Evolutionary conservation across 768 basidiomycete genomes (phyloP).

Genomic region (Suillus plorans): DNA sequence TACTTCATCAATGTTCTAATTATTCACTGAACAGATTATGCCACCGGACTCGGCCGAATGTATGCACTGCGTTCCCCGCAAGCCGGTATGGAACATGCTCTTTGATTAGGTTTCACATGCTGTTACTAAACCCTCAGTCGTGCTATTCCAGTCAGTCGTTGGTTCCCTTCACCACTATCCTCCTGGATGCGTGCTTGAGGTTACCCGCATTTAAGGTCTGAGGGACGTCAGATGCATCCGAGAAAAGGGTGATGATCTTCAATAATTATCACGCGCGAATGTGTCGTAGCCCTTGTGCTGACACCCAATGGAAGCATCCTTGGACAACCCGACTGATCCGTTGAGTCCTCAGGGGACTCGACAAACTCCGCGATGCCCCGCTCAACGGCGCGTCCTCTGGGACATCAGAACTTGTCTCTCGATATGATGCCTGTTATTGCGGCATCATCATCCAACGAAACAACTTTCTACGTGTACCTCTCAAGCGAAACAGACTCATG

Average conservation of each 20-base stretch:
- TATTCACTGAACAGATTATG: background rate
- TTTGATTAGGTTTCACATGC: constrained; percentile 14
- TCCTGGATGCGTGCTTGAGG: constrained; percentile 24
- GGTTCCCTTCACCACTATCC: constrained; percentile 21
- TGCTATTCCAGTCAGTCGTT: constrained; percentile 29
- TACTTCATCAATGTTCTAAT: background rate
- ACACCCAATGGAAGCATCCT: background rate
- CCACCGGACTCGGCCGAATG: background rate
- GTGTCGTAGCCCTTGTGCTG: background rate
- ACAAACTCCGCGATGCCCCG: background rate
- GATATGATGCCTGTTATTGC: background rate
- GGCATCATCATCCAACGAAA: background rate
- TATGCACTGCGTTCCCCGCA: background rate
- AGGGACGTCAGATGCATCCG: constrained; percentile 1
- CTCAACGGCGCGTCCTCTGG: background rate
- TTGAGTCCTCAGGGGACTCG: background rate
- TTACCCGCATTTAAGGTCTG: constrained; percentile 17
- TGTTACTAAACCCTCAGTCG: constrained; percentile 15
- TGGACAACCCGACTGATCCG: background rate
- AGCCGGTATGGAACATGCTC: constrained; percentile 1
- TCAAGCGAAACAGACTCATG: background rate
- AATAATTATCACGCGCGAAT: background rate
- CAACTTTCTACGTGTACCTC: background rate
- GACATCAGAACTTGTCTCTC: background rate
- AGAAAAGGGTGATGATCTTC: background rate